phyloP scores from a whole-genome alignment of 179 eudicot species.

The Beta macrorhiza region DNA sequence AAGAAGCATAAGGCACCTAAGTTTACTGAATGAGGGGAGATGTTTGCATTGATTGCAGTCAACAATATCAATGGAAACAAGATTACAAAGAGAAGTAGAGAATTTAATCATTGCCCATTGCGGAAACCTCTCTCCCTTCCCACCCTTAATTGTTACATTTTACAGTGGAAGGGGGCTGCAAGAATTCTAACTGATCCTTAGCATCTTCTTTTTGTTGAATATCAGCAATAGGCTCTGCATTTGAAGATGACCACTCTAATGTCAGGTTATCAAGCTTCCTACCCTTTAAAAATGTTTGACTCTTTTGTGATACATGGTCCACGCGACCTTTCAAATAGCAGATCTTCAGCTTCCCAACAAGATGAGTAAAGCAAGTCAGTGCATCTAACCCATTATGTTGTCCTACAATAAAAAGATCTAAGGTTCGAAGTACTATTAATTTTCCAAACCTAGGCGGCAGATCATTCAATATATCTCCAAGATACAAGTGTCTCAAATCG shows the following conservation, averaged over 20 bases:
- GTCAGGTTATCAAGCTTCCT: not conserved
- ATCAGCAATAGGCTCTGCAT: not conserved
- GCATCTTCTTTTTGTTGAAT: not conserved
- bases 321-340: too few relatives aligned
- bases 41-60: too few relatives aligned
- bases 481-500: not conserved
- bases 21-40: too few relatives aligned
- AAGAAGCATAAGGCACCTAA: not conserved
- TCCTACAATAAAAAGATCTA: not conserved
- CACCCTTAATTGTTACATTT: not conserved
- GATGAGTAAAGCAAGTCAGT: too few relatives aligned
- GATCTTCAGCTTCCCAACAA: not conserved
- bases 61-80: too few relatives aligned
- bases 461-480: not conserved
- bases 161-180: not conserved
- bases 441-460: not conserved
- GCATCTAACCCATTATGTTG: not conserved
- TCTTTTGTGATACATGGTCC: too few relatives aligned
- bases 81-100: too few relatives aligned
- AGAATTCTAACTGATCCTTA: not conserved
- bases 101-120: not conserved
- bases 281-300: too few relatives aligned
- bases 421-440: not conserved
- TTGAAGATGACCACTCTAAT: not conserved
- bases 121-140: constrained; percentile 17